These are phyloP conservation scores for Pleurotus sapidus DNA, from an alignment of 768 basidiomycete genomes.

Conservation along the genomic window DNA sequence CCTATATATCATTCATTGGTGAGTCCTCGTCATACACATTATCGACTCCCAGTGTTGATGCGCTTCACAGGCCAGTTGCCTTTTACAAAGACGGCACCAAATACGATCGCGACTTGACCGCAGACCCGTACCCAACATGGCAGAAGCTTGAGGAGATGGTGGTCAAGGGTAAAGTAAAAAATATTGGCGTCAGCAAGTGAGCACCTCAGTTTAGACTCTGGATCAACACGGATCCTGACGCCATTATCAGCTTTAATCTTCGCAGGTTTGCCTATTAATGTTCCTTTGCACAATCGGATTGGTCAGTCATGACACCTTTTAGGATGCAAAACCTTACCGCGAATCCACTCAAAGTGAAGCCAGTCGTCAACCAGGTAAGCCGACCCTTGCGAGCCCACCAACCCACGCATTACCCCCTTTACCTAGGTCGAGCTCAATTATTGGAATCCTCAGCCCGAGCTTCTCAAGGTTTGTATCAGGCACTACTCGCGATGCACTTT, in stretches of 20 bases:
- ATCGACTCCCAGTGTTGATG: not conserved
- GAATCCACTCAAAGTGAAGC: slow-evolving; percentile 54
- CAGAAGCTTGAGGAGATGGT: slow-evolving; percentile 77
- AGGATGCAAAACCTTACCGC: slow-evolving; percentile 62
- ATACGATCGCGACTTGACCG: slow-evolving; percentile 56
- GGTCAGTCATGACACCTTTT: slow-evolving; percentile 13
- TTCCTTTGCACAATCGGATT: not conserved
- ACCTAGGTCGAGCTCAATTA: slow-evolving; percentile 65
- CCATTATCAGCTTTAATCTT: slow-evolving; percentile 52
- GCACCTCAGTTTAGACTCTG: slow-evolving; percentile 10
- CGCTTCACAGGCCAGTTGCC: slow-evolving; percentile 55
- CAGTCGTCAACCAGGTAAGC: slow-evolving; percentile 64
- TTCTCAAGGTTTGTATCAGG: slow-evolving; percentile 51
- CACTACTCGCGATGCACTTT: not conserved
- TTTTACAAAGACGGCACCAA: slow-evolving; percentile 50
- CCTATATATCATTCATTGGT: slow-evolving; percentile 83
- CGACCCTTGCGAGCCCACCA: not conserved
- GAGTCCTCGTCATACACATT: slow-evolving; percentile 9
- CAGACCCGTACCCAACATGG: slow-evolving; percentile 78
- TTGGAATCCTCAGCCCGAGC: slow-evolving; percentile 74
- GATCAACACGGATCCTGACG: not conserved
- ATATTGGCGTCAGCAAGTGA: slow-evolving; percentile 85
- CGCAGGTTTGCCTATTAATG: slow-evolving; percentile 32
- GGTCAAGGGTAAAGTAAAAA: slow-evolving; percentile 70
- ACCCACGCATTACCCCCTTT: not conserved